Evolutionary conservation across 139 green algal genomes (phyloP).

Genomic region (Mesotaenium endlicherianum): DNA sequence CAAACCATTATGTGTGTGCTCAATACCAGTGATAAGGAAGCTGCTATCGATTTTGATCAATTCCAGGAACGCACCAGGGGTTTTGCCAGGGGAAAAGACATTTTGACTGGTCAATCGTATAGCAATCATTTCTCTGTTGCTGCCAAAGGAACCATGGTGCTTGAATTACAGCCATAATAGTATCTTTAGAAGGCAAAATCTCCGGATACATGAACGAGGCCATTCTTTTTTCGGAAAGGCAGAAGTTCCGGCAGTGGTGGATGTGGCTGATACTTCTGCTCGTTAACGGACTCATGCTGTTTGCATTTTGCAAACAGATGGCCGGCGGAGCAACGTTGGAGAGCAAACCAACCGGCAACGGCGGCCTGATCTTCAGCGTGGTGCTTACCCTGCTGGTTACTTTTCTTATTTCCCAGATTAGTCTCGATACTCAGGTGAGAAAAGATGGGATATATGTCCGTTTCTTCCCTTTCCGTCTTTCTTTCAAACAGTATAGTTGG

Average conservation of each 20-base stretch:
- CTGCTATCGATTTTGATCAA: no score
- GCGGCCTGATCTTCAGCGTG: not conserved
- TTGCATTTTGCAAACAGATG: not conserved
- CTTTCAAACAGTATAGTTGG: not conserved
- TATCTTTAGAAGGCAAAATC: no score
- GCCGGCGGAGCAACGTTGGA: not conserved
- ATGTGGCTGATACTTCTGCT: not conserved
- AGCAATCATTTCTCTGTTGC: no score
- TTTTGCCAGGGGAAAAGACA: no score
- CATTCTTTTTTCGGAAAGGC: not conserved
- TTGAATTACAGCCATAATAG: no score
- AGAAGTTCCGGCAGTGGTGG: not conserved
- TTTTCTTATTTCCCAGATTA: not conserved
- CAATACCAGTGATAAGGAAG: no score
- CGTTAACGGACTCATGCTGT: not conserved
- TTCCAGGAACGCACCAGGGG: no score
- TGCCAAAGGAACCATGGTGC: no score
- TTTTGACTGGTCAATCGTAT: no score
- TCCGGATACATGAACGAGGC: not conserved
- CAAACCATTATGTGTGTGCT: no score
- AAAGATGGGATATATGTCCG: not conserved
- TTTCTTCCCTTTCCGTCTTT: not conserved
- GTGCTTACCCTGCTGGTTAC: not conserved
- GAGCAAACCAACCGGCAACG: not conserved
- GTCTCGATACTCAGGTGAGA: not conserved